Conservation (phyloP, 1,284 basidiomycete genomes). For the Trichosporon sp. region DNA sequence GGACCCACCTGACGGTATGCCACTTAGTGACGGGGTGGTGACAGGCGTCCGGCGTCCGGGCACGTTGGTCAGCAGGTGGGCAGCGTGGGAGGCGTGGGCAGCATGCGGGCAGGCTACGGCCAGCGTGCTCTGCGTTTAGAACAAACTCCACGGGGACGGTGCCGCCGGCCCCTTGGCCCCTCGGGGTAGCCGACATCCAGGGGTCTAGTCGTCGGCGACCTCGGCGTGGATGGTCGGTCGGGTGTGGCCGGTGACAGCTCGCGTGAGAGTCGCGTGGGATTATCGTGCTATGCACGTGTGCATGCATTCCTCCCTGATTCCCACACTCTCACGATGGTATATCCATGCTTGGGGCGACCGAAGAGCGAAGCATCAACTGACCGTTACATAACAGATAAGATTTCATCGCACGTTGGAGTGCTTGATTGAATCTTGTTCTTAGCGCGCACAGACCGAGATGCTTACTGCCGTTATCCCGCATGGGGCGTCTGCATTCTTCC, state of each 20-base stretch:
- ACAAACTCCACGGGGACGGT: conserved; percentile 8
- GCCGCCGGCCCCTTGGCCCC: conserved; percentile 7
- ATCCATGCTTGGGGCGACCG: conserved; percentile 1
- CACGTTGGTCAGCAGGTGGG: conserved; percentile 13
- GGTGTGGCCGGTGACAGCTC: not conserved
- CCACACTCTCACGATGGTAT: not conserved
- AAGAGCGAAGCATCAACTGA: not conserved
- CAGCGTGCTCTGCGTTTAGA: not conserved
- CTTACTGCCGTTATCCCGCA: not conserved
- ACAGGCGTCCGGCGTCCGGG: not conserved
- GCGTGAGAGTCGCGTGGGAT: not conserved
- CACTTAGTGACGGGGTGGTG: not conserved
- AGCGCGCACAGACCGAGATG: not conserved
- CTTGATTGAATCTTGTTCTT: not conserved
- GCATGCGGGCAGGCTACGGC: not conserved
- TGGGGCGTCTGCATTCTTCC: not conserved
- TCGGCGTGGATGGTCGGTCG: not conserved
- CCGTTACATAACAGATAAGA: not conserved
- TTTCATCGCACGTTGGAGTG: not conserved
- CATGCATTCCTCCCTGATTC: not conserved
- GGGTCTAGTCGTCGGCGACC: not conserved
- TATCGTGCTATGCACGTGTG: not conserved
- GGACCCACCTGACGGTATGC: not conserved
- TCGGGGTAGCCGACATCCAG: not conserved
- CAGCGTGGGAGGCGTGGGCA: not conserved